Conservation (phyloP, 116 monocot genomes). For the Papilionanthe hybrid region DNA sequence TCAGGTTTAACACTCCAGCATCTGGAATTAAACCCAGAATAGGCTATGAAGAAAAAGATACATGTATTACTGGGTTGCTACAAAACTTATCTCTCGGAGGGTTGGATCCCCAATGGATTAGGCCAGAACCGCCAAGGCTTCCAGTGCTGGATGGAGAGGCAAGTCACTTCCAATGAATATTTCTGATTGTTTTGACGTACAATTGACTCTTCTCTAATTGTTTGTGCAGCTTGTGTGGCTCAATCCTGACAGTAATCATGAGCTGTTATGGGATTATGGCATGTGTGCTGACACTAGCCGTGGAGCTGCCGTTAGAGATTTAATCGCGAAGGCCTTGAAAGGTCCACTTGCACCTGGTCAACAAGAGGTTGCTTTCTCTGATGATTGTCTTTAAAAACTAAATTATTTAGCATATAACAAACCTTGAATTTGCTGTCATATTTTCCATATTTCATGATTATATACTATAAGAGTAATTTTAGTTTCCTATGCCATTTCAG, state of each 20-base stretch:
- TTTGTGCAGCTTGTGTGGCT: slow-evolving; percentile 68
- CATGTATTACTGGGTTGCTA: slow-evolving; percentile 42
- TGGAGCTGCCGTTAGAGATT: slow-evolving; percentile 77
- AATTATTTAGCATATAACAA: background rate
- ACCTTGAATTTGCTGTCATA: background rate
- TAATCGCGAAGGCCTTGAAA: slow-evolving; percentile 80
- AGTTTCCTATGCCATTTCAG: no score
- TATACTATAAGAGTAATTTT: background rate
- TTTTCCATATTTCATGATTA: background rate
- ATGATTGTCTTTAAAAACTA: background rate
- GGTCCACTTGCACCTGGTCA: slow-evolving; percentile 83
- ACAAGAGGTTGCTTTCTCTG: slow-evolving; percentile 60
- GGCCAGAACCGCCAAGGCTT: slow-evolving; percentile 69
- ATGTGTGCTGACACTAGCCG: slow-evolving; percentile 94
- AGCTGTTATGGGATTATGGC: slow-evolving; percentile 86
- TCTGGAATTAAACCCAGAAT: slow-evolving; percentile 43
- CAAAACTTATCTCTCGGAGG: slow-evolving; percentile 51
- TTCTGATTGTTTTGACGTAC: background rate
- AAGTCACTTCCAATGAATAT: slow-evolving; percentile 6
- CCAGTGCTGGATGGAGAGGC: slow-evolving; percentile 85
- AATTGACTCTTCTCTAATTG: slow-evolving; percentile 9
- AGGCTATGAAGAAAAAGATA: slow-evolving; percentile 58
- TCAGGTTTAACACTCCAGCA: slow-evolving; percentile 30
- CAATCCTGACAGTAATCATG: slow-evolving; percentile 63
- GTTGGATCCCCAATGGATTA: slow-evolving; percentile 77